Base-by-base conservation (phyloP, 192 early-diverging fungal species). In the Backusella luteola region DNA sequence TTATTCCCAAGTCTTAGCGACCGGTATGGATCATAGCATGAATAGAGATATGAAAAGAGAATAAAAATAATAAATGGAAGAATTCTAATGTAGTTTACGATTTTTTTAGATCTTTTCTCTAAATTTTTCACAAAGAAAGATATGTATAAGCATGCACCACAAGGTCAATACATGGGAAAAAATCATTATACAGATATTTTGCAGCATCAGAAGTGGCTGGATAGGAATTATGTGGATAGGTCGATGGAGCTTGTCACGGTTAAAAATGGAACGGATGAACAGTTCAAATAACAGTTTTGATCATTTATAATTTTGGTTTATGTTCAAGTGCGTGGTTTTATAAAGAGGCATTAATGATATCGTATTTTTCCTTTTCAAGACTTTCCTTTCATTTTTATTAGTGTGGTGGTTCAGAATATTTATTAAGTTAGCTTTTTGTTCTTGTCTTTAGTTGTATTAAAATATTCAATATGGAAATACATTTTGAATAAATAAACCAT, bases 171-270 rank as follows among this genome's bases (percentile, higher is more conserved):
- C 66, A 90, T 95, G 85, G 96, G 97, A 81, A 91, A 96, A 46
- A 81, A 83, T 49, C 88, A 94, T 87, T 89, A 89, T 53, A 94
- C 96, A 49, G 96, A 99, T 85, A 94, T 93, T 19, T 87, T 99
- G 39, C 87, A 91, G 6, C 96, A 97, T 84, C 96, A 92, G 75
- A 91, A 88, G 77, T 92, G 90, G 90, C 91, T 89, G 14, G 88
- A 89, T 77, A 87, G 88, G 19, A 84, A 87, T 75, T 91, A 91
- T 80, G 84, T 85, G 59, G 90, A 92, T 83, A 86, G 83, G 69
- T 73, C 91, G 36, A 91, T 97, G 87, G 94, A 94, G 81, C 94
- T 94, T 63, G 96, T 96, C 70, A 95, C 97, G 94, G 97, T 95
- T 73, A 89, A 92, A 74, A 96, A 92, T 71, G 92, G 90, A 38